A percentile compares a stretch with the other conserved stretches of the same genome.
Conservation (phyloP, 352 stramenopile genomes). For the Aphanomyces invadans region DNA sequence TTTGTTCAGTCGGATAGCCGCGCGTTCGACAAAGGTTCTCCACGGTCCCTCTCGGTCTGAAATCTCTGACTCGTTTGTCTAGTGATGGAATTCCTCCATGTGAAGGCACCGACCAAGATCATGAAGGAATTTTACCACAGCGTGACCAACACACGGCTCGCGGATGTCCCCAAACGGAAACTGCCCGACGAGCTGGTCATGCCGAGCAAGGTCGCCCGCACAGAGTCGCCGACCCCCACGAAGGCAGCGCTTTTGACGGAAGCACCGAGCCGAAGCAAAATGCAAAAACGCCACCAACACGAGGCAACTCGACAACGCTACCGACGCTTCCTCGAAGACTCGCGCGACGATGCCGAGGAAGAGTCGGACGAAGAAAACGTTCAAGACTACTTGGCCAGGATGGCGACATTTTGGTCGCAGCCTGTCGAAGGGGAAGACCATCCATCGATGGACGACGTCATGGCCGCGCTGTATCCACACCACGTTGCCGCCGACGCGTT, state of each 20-base stretch:
- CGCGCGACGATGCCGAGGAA: neutral
- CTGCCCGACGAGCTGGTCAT: no score
- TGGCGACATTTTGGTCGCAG: neutral
- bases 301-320: neutral
- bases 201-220: neutral
- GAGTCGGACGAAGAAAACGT: neutral
- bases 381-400: no score
- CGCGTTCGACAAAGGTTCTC: conserved; percentile 20
- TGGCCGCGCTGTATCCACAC: neutral
- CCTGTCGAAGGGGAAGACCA: neutral
- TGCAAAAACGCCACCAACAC: neutral
- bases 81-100: conserved; percentile 65
- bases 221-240: neutral
- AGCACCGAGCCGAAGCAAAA: no score
- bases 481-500: neutral
- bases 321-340: neutral
- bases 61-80: conserved; percentile 51
- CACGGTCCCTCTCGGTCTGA: no score
- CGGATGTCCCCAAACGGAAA: conserved; percentile 40
- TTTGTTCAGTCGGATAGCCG: conserved; percentile 30
- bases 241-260: no score
- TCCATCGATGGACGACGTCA: conserved; percentile 4
- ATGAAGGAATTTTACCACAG: conserved; percentile 67
- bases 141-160: conserved; percentile 48
- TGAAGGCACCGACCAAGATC: conserved; percentile 50